These are phyloP conservation scores for Beauveria australis DNA, from an alignment of 2,329 filamentous ascomycete genomes.

Conservation along the genomic window DNA sequence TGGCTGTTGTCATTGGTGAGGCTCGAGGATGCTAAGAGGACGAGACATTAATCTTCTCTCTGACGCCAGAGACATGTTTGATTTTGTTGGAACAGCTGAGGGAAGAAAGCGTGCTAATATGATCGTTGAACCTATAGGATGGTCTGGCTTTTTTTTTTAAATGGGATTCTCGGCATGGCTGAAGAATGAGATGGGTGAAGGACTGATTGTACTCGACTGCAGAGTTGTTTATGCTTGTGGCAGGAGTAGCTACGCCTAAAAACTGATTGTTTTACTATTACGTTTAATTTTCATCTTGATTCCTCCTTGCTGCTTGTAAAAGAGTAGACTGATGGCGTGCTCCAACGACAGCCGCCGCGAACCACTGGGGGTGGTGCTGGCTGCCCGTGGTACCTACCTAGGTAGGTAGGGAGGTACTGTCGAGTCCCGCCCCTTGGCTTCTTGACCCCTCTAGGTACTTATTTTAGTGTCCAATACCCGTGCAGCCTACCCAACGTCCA, in stretches of 20 bases:
- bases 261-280: background rate
- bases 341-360: no score
- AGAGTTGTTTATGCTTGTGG: background rate
- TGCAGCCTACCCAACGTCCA: no score
- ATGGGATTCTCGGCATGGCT: background rate
- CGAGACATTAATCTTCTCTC: constrained; percentile 50
- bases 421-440: no score
- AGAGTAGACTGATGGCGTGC: no score
- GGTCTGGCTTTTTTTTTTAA: background rate
- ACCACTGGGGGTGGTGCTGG: no score
- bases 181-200: background rate
- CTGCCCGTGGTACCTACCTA: no score
- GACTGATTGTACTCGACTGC: background rate
- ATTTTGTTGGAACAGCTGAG: background rate
- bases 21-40: constrained; percentile 30
- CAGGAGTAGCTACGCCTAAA: background rate
- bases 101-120: background rate
- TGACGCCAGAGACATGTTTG: constrained; percentile 24
- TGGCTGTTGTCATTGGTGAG: constrained; percentile 22
- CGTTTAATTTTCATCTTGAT: background rate
- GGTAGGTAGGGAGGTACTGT: no score
- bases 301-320: background rate
- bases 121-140: background rate
- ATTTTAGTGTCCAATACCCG: no score
- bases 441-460: no score